Conservation (phyloP, 495 filamentous ascomycete genomes). For the Penicillium coprophilum region DNA sequence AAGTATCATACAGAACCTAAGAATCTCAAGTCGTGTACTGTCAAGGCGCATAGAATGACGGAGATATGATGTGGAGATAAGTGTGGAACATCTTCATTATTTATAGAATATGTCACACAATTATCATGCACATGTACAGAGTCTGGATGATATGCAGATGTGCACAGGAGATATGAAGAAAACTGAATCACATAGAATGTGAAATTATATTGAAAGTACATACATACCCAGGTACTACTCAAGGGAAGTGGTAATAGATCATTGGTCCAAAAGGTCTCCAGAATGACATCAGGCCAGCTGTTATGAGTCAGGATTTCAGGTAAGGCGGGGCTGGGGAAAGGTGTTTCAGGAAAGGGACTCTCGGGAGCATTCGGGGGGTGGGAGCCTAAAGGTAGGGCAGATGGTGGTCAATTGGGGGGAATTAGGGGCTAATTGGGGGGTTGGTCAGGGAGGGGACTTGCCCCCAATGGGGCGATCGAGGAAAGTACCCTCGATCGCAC, state of each 20-base stretch:
- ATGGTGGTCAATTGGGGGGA: not conserved
- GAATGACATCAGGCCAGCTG: constrained; percentile 29
- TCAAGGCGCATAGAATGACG: not conserved
- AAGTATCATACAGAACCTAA: no score
- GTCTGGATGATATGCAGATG: not conserved
- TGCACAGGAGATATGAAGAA: constrained; percentile 2
- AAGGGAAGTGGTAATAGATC: constrained; percentile 13
- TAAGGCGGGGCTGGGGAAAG: constrained; percentile 4
- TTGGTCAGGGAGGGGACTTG: not conserved
- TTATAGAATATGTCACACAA: constrained; percentile 5
- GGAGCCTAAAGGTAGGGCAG: not conserved
- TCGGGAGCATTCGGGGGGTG: not conserved
- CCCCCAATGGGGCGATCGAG: not conserved
- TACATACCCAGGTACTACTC: no score
- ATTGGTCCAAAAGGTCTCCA: constrained; percentile 18
- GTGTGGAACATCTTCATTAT: constrained; percentile 20
- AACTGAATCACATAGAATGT: constrained; percentile 1
- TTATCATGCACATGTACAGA: constrained; percentile 1
- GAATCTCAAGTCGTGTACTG: constrained; percentile 4
- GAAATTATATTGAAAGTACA: not conserved
- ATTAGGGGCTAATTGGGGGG: not conserved
- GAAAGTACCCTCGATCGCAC: constrained; percentile 2
- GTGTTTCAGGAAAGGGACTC: not conserved
- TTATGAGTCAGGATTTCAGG: constrained; percentile 1
- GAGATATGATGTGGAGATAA: constrained; percentile 22